Conservation (phyloP, 2,329 filamentous ascomycete genomes). For the Juglanconis juglandina region DNA sequence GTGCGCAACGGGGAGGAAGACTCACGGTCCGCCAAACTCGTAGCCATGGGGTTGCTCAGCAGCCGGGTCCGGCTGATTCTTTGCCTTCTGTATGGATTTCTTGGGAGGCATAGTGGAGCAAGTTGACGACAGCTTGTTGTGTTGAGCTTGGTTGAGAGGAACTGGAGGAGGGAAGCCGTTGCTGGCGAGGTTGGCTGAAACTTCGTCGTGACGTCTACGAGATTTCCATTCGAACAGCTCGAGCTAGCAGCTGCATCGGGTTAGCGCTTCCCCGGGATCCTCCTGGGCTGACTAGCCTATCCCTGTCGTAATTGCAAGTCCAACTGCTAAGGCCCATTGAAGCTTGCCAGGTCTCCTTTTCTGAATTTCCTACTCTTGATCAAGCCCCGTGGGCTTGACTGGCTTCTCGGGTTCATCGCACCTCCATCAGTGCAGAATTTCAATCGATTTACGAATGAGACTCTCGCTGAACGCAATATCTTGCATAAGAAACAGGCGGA, state of each 20-base stretch:
- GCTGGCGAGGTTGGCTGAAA: not conserved
- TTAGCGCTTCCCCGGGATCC: not conserved
- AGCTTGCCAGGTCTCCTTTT: slow-evolving; percentile 6
- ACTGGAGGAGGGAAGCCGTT: not conserved
- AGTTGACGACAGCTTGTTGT: not conserved
- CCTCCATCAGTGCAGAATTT: slow-evolving; percentile 18
- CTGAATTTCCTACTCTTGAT: slow-evolving; percentile 5
- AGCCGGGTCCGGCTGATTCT: slow-evolving; percentile 20
- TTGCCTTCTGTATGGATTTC: slow-evolving; percentile 15
- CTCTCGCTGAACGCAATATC: slow-evolving; percentile 18
- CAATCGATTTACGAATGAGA: slow-evolving; percentile 19
- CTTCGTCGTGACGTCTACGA: not conserved
- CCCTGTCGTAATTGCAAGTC: not conserved
- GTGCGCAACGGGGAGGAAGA: slow-evolving; percentile 6
- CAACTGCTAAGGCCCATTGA: not conserved
- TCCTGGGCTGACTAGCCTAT: not conserved
- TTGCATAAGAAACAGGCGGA: slow-evolving; percentile 17
- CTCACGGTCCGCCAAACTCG: slow-evolving; percentile 52
- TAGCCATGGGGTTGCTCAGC: slow-evolving; percentile 39
- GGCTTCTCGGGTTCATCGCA: slow-evolving; percentile 11
- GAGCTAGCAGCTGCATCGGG: not conserved
- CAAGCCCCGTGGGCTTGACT: slow-evolving; percentile 20
- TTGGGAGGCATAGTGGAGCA: slow-evolving; percentile 7
- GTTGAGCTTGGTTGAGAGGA: not conserved
- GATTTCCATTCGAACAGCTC: not conserved